Conservation (phyloP, 176 grass and related monocot genomes). For the Bothriochloa decipiens region DNA sequence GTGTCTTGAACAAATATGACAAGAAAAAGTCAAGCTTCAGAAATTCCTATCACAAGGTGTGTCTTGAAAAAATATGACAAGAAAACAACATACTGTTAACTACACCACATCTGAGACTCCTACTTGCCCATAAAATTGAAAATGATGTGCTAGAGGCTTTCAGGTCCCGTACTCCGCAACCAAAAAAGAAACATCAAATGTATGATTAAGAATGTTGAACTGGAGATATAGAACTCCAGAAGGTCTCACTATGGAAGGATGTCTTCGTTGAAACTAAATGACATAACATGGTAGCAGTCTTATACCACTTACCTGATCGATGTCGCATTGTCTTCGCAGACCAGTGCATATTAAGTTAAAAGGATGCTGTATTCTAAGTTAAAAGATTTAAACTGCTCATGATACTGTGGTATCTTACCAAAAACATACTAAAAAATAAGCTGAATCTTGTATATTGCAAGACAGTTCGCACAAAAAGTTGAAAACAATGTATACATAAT, state of each 20-base stretch:
- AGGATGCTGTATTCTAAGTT: not conserved
- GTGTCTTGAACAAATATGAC: not conserved
- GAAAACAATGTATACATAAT: not conserved
- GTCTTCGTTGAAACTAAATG: not conserved
- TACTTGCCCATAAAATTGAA: not conserved
- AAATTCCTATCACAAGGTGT: not conserved
- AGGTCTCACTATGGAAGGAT: not conserved
- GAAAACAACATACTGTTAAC: not conserved
- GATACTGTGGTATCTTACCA: not conserved
- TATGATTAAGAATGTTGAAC: not conserved
- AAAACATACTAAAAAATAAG: not conserved
- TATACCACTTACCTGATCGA: not conserved
- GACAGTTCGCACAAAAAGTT: not conserved
- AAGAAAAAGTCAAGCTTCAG: not conserved
- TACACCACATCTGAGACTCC: not conserved
- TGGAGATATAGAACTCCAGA: not conserved
- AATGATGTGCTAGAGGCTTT: constrained; percentile 63
- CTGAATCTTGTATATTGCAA: not conserved
- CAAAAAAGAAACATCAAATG: not conserved
- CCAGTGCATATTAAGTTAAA: not conserved
- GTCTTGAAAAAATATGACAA: not conserved
- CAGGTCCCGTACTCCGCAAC: constrained; percentile 49
- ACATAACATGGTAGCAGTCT: not conserved
- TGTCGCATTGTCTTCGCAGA: not conserved
- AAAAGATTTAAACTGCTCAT: not conserved